Base-by-base conservation (phyloP, 2,329 filamentous ascomycete genomes). In the Cladophialophora psammophila region DNA sequence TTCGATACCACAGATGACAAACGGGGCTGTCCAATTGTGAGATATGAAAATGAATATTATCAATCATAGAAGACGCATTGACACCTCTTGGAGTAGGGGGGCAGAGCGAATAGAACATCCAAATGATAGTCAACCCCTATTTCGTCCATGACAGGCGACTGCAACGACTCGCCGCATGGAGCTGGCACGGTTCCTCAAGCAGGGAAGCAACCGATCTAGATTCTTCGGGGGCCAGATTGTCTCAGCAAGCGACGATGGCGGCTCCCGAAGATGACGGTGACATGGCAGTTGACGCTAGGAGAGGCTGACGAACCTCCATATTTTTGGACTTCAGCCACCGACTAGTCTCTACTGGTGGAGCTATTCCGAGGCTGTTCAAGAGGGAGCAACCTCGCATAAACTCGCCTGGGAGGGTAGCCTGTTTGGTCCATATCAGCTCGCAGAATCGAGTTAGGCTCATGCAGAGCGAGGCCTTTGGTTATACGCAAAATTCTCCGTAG, bases 221-320 rank as follows among this genome's bases (percentile, higher is more conserved):
- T 50, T 18, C 31, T 26, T 34, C 54, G 60, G 60, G 60, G 60
- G 36, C 53, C 36, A 58, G 32, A 32, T 42, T 38, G 54, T 58
- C 32, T 64, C 61, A 64, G 52, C 26, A 53, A 53, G 59, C 34
- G 10, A 26, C 12, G 18, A 50, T 18, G 42, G 58, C 26, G 45
- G n/a, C 15, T 45, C 26, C 26, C 2, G 26, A n/a, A 38, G 7
- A 61, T 57, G 35, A 40, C 12, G 56, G 60, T 60, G 65, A 63
- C 60, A 52, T 64, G 45, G 62, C 59, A 60, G 40, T 48, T 45
- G 35, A 32, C 54, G 40, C 65, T 60, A 55, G 65, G 60, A 48
- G 60, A 64, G 58, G 62, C 63, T 65, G 63, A 66, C 34, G 18
- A 56, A n/a, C 38, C 42, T 50, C 61, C 38, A 35, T 67, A 63